phyloP scores from a whole-genome alignment of 2,329 filamentous ascomycete genomes.

The Bipolaris cookei region DNA sequence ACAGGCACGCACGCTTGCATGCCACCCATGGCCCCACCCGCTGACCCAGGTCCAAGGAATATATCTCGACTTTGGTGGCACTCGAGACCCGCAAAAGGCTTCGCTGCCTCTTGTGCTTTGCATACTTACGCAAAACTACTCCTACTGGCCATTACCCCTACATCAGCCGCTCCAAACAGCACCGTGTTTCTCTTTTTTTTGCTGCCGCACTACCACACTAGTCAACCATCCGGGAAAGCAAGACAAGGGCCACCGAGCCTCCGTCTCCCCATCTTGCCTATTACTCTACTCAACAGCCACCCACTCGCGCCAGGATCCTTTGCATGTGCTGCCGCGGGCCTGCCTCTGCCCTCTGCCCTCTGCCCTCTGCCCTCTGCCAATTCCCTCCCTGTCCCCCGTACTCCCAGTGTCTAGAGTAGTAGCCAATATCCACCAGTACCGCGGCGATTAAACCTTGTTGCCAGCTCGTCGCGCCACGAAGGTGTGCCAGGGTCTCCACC shows the following conservation, averaged over 20 bases:
- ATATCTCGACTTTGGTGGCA: conserved; percentile 30
- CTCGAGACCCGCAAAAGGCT: conserved; percentile 30
- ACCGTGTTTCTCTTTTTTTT: not conserved
- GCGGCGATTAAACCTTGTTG: conserved; percentile 37
- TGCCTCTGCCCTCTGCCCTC: conserved; percentile 18
- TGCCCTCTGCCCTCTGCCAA: conserved; percentile 24
- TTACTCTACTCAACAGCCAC: conserved; percentile 12
- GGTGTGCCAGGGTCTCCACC: conserved; percentile 22
- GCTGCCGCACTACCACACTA: conserved; percentile 12
- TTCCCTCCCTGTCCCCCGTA: conserved; percentile 23
- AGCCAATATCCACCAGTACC: conserved; percentile 35
- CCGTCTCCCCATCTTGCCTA: conserved; percentile 4
- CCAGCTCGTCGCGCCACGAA: conserved; percentile 32
- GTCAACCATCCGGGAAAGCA: conserved; percentile 10
- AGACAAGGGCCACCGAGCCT: conserved; percentile 15
- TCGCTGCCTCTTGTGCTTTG: conserved; percentile 14
- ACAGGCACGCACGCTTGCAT: conserved; percentile 25
- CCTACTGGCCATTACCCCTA: not conserved
- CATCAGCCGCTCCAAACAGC: not conserved
- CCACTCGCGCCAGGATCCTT: conserved; percentile 16
- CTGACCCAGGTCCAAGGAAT: conserved; percentile 28
- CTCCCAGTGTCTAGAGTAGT: conserved; percentile 3
- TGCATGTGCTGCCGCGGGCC: conserved; percentile 29
- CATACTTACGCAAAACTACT: not conserved
- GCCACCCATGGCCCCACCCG: conserved; percentile 27